These are phyloP conservation scores for Trypanosoma melophagium DNA, from an alignment of 208 protist species.

Conservation along the genomic window DNA sequence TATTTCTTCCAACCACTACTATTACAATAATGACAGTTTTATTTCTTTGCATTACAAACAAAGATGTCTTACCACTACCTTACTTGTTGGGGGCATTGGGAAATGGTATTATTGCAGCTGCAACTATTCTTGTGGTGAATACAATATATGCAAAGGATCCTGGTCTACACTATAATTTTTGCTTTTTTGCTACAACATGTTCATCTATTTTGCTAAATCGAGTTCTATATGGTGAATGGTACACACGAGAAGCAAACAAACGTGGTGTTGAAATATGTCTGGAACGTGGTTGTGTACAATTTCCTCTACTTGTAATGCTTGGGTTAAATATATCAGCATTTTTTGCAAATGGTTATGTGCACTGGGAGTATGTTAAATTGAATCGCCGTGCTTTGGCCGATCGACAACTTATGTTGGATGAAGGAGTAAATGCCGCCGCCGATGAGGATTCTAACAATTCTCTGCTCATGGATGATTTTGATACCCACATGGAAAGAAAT, in stretches of 20 bases:
- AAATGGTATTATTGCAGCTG: constrained; percentile 29
- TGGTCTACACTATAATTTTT: constrained; percentile 40
- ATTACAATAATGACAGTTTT: constrained; percentile 17
- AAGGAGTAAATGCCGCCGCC: background rate
- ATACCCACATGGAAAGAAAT: too few species aligned
- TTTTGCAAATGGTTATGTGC: constrained; percentile 17
- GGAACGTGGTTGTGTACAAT: constrained; percentile 22
- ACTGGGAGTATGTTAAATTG: constrained; percentile 25
- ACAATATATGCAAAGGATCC: constrained; percentile 35
- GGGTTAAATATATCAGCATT: constrained; percentile 19
- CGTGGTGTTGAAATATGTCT: constrained; percentile 16
- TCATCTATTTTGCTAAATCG: constrained; percentile 34
- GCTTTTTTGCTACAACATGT: constrained; percentile 29
- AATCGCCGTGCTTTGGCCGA: constrained; percentile 4
- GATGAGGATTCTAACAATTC: too few species aligned
- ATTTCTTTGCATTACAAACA: constrained; percentile 42
- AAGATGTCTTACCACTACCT: constrained; percentile 37
- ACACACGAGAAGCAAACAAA: constrained; percentile 21
- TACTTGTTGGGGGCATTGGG: constrained; percentile 28
- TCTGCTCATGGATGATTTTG: too few species aligned
- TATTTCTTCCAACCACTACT: constrained; percentile 22
- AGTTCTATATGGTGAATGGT: constrained; percentile 29
- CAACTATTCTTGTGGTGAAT: constrained; percentile 25
- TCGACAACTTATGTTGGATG: background rate
- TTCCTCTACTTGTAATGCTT: constrained; percentile 25